A percentile compares a stretch with the other conserved stretches of the same genome.
phyloP scores from a whole-genome alignment of 108 stramenopile genomes.

The Pseudonitzschia pungens region DNA sequence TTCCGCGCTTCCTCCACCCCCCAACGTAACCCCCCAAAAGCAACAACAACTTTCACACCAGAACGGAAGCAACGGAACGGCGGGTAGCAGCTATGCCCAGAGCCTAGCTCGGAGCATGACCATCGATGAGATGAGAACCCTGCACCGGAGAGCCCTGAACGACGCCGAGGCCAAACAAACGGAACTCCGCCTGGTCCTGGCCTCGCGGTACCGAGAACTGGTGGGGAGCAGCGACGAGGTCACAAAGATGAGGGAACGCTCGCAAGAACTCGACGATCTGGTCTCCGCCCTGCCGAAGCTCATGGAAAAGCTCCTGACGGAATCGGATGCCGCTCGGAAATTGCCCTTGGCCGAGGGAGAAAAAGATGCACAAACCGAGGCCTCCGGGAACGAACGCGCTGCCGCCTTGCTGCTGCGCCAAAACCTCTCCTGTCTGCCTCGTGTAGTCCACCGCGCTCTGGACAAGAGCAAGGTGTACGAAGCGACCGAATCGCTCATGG shows the following conservation, averaged over 20 bases:
- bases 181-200: slow-evolving; percentile 81
- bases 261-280: slow-evolving; percentile 71
- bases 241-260: slow-evolving; percentile 72
- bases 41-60: too few relatives aligned
- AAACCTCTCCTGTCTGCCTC: slow-evolving; percentile 54
- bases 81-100: slow-evolving; percentile 40
- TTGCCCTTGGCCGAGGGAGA: background rate
- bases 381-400: slow-evolving; percentile 1
- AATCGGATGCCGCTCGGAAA: background rate
- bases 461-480: slow-evolving; percentile 68
- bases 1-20: slow-evolving; percentile 19
- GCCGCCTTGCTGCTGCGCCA: slow-evolving; percentile 31
- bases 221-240: slow-evolving; percentile 87
- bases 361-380: background rate
- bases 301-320: slow-evolving; percentile 50
- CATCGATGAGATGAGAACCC: slow-evolving; percentile 81
- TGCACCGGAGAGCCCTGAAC: slow-evolving; percentile 69
- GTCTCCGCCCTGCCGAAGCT: slow-evolving; percentile 64
- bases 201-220: slow-evolving; percentile 82
- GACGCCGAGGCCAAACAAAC: slow-evolving; percentile 87
- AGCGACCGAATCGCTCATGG: slow-evolving; percentile 57
- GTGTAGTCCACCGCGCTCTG: slow-evolving; percentile 67
- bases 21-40: slow-evolving; percentile 10
- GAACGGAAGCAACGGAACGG: background rate
- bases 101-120: slow-evolving; percentile 63